phyloP scores from a whole-genome alignment of 441 rosid genomes.

The Biscutella laevigata region DNA sequence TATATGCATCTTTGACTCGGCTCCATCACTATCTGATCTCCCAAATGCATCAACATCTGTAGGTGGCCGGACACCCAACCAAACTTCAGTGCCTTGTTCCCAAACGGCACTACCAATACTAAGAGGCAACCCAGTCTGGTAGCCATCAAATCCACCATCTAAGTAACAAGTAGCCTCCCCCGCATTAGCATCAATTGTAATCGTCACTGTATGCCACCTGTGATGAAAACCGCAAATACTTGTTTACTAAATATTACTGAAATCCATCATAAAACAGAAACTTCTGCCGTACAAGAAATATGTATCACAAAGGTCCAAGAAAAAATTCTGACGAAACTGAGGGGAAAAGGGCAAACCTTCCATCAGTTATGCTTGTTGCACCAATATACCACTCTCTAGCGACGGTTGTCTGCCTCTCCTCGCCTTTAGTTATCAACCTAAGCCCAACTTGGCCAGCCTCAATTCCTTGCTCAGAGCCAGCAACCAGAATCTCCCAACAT shows the following conservation, averaged over 20 bases:
- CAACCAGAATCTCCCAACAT: conserved; percentile 99
- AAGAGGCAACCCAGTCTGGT: conserved; percentile 71
- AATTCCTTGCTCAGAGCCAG: conserved; percentile 99
- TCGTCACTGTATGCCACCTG: conserved; percentile 99
- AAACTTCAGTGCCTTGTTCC: conserved; percentile 90
- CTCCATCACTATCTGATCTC: conserved; percentile 99
- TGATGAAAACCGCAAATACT: conserved; percentile 5
- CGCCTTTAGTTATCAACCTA: conserved; percentile 85
- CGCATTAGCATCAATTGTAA: conserved; percentile 87
- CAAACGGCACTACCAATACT: conserved; percentile 61
- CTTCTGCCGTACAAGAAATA: conserved; percentile 9
- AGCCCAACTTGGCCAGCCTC: conserved; percentile 99
- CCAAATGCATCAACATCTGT: conserved; percentile 92
- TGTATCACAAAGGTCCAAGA: conserved; percentile 3
- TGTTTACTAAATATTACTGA: conserved; percentile 22
- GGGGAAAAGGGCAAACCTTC: conserved; percentile 52
- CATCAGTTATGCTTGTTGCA: conserved; percentile 98
- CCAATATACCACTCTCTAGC: conserved; percentile 97
- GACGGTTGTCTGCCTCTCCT: conserved; percentile 86
- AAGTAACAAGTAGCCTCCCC: conserved; percentile 98
- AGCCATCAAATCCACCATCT: conserved; percentile 98
- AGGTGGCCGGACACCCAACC: conserved; percentile 96
- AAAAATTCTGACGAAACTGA: conserved; percentile 9
- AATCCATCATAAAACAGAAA: conserved; percentile 4
- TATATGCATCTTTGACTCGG: conserved; percentile 98